A percentile compares a stretch with the other conserved stretches of the same genome.
phyloP scores from a whole-genome alignment of 495 filamentous ascomycete species.

The Parathielavia appendiculata region DNA sequence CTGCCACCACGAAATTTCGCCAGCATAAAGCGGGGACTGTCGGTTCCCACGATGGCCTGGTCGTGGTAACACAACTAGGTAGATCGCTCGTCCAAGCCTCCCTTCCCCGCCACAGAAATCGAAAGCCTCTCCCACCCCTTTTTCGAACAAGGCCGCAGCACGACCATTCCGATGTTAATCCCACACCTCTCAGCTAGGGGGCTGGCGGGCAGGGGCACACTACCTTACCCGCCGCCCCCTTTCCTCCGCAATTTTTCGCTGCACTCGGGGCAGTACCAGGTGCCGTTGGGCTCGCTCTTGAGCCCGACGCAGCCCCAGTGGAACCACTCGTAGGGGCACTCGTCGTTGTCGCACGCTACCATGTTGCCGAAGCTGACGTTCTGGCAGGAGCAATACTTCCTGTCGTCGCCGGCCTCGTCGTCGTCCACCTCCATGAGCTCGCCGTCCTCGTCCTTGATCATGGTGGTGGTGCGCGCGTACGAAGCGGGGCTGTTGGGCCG shows the following conservation, averaged over 20 bases:
- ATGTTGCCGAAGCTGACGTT: constrained; percentile 93
- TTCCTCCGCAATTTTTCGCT: constrained; percentile 51
- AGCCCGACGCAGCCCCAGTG: constrained; percentile 94
- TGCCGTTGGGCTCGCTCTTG: constrained; percentile 80
- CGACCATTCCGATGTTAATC: no score
- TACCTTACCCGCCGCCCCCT: not conserved
- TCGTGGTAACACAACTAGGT: not conserved
- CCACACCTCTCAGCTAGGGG: no score
- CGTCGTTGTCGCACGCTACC: constrained; percentile 94
- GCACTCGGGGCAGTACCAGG: constrained; percentile 89
- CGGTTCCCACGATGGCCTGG: not conserved
- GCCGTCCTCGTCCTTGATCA: constrained; percentile 54
- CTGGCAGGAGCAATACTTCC: constrained; percentile 89
- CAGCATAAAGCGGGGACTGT: not conserved
- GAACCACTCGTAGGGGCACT: constrained; percentile 95
- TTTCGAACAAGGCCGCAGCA: no score
- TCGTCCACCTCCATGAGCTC: constrained; percentile 62
- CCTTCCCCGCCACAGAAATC: not conserved
- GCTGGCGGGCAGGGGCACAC: no score
- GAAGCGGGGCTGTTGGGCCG: not conserved
- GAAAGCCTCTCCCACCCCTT: not conserved
- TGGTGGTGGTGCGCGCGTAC: constrained; percentile 16
- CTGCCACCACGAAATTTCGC: no score
- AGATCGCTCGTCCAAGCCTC: not conserved
- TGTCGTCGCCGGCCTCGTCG: constrained; percentile 81